Evolutionary conservation across 495 filamentous ascomycete species (phyloP), one percentile per base, ranked within the genome.

Genomic region (Penicillium roqueforti): DNA sequence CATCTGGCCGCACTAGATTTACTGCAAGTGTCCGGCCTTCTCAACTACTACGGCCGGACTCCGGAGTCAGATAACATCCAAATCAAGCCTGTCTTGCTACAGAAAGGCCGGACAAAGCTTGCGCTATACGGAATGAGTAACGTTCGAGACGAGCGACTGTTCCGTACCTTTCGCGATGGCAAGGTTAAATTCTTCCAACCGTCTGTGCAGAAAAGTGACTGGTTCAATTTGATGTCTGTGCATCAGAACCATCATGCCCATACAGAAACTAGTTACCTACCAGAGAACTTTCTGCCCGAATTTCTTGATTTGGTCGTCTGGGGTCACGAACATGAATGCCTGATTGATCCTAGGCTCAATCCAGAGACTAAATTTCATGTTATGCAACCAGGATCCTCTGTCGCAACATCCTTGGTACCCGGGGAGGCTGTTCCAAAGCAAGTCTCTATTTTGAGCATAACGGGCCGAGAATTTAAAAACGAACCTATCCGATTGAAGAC

Each of bases 261-360:
- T 63, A 95, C 87, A 3, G 83, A 91, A 34, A 97, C 91, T 3
- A 83, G 87, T 18, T 97, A 96, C 63, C 78, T 99, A 0, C 91
- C 95, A 2, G 95, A 99, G 64, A 90, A 90, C 62, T 93, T 97
- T 65, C 82, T 99, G 0, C 95, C 93, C 1, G 85, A 87, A 5
- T 99, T 95, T 65, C 70, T 97, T 34, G 89, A 99, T 65, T 74
- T 99, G 14, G 83, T 97, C 0, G 76, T 99, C 41, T 99, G 93
- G 93, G 93, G 93, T 22, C 93, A 99, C 62, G 93, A 99, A 68
- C 93, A 99, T 61, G 95, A 99, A 71, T 97, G 92, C 66, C 68
- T 93, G 4, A 95, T 97, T 58, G 83, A 95, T 37, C 93, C 93
- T 1, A 62, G 69, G 10, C 77, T 81, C 22, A 97, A 96, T 61